Percentiles rank a stretch among this genome's conserved stretches.
Evolutionary conservation across 176 grass and related monocot species (phyloP).

Genomic region (Rhipidocladum racemiflorum): DNA sequence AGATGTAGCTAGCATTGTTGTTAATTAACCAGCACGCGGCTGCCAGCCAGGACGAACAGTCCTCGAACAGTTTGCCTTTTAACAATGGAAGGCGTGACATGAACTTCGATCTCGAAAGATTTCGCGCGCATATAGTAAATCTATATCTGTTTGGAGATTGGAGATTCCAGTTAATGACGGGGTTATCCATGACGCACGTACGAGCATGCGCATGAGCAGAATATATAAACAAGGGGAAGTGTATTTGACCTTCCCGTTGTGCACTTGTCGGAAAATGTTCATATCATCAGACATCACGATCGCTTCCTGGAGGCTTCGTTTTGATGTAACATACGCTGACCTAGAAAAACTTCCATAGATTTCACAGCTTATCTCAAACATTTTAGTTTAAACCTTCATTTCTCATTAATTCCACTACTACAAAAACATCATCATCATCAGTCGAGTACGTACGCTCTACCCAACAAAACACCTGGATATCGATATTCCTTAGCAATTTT

Average conservation of each 20-base stretch:
- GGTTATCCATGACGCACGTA: constrained; percentile 31
- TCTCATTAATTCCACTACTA: no score
- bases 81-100: constrained; percentile 31
- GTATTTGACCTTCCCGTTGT: constrained; percentile 1
- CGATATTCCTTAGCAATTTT: no score
- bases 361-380: no score
- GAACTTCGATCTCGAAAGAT: constrained; percentile 30
- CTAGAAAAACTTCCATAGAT: no score
- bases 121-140: neutral
- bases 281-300: neutral
- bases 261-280: neutral
- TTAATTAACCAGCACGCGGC: neutral
- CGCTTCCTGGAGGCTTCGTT: neutral
- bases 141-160: neutral
- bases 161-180: neutral
- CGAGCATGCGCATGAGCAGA: neutral
- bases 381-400: no score
- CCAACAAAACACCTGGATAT: no score
- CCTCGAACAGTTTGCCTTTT: neutral
- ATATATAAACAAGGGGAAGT: neutral
- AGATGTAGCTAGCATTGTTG: no score
- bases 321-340: neutral
- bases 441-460: no score
- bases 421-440: no score
- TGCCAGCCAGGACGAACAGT: neutral